A percentile compares a stretch with the other conserved stretches of the same genome.
Conservation (phyloP, 768 basidiomycete genomes). For the Tricholoma saponaceum region DNA sequence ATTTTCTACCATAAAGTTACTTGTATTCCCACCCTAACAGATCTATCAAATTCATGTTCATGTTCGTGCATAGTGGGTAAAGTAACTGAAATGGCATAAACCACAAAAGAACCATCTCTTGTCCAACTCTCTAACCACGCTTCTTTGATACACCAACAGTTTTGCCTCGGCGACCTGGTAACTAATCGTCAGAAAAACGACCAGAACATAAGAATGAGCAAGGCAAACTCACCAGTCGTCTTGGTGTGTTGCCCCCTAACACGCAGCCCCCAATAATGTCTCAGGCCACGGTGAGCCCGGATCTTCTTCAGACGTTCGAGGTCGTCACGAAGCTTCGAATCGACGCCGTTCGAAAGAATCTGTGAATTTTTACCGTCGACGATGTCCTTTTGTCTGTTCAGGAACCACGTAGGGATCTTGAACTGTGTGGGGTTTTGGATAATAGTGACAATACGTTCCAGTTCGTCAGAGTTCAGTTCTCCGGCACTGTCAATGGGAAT, state of each 20-base stretch:
- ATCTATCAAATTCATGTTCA: too few species aligned
- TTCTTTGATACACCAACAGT: conserved; percentile 97
- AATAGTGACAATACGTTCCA: conserved; percentile 98
- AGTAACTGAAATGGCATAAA: conserved; percentile 4
- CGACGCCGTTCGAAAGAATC: conserved; percentile 93
- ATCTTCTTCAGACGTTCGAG: conserved; percentile 99
- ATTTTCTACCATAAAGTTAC: too few species aligned
- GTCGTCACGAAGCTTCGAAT: conserved; percentile 98
- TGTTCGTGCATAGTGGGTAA: conserved; percentile 7
- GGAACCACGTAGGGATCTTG: conserved; percentile 99
- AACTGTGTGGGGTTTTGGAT: conserved; percentile 99
- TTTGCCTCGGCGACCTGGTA: conserved; percentile 86
- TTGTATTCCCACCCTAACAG: too few species aligned
- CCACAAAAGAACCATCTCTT: conserved; percentile 11
- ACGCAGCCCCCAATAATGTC: conserved; percentile 92
- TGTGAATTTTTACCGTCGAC: conserved; percentile 96
- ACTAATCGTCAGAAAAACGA: conserved; percentile 1
- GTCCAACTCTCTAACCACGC: conserved; percentile 41
- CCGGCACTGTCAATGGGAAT: conserved; percentile 64
- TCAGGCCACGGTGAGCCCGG: conserved; percentile 89
- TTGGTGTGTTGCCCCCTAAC: conserved; percentile 99
- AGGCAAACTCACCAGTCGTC: conserved; percentile 75
- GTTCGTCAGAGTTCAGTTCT: conserved; percentile 98
- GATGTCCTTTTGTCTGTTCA: conserved; percentile 99
- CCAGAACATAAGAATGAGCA: neutral